These are phyloP conservation scores for Bretschneidera sinensis DNA, from an alignment of 345 rosid species.

Conservation along the genomic window DNA sequence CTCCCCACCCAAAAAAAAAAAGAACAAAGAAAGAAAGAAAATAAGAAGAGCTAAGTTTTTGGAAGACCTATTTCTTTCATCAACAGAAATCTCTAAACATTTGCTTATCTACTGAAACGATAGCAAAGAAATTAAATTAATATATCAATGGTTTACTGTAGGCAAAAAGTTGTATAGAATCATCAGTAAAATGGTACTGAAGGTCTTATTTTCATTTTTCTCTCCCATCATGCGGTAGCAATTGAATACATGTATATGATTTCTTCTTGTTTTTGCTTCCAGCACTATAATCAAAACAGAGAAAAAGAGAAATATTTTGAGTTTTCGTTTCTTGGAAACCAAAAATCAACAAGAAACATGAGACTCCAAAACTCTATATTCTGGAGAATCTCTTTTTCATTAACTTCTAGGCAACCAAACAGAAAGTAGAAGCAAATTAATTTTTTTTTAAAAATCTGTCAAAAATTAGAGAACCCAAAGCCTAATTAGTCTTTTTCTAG, in stretches of 20 bases:
- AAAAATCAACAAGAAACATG: constrained; percentile 11
- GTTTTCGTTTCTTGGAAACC: not conserved
- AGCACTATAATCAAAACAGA: not conserved
- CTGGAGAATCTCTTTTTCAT: constrained; percentile 4
- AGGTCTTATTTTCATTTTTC: not conserved
- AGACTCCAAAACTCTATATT: constrained; percentile 4
- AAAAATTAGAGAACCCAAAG: constrained; percentile 18
- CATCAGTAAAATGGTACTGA: not conserved
- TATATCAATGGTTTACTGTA: too few relatives aligned
- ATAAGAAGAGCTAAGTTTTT: not conserved
- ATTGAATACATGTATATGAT: not conserved
- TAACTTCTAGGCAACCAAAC: constrained; percentile 19
- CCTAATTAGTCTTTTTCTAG: constrained; percentile 15
- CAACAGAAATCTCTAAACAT: not conserved
- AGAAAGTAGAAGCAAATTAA: constrained; percentile 7
- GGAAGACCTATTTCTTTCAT: not conserved
- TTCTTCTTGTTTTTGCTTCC: not conserved
- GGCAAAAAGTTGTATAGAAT: too few relatives aligned
- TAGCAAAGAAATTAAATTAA: too few relatives aligned
- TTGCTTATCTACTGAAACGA: too few relatives aligned
- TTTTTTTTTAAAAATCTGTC: not conserved
- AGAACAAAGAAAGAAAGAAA: too few relatives aligned
- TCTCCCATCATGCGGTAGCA: not conserved
- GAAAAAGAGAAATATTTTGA: not conserved
- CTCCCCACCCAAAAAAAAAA: not conserved